Evolutionary conservation across 306 rosid species (phyloP), one percentile per base, ranked within the genome.

Genomic region (Cicer chorassanicum): DNA sequence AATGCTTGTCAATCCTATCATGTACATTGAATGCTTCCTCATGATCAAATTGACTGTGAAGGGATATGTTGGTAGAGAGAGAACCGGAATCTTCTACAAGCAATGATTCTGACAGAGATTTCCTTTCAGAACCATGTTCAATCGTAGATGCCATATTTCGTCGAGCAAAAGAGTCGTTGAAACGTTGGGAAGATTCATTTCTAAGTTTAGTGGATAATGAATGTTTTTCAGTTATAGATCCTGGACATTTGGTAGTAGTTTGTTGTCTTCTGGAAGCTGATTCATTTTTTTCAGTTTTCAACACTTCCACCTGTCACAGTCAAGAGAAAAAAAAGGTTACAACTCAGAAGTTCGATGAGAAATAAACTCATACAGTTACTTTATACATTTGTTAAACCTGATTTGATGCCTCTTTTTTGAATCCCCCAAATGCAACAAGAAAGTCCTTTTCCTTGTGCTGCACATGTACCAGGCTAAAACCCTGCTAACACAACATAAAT

Each of bases 381-480:
- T 41, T 1, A 11, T 18, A 62, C 45, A 40, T 19, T 69, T 53
- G 53, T n/a, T 79, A 68, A 41, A 94, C 98, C 99, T 92, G 96
- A 86, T 94, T 88, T 76, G 97, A 87, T 81, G 93, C 86, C 78
- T 92, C 99, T 81, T 92, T 94, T 83, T 86, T 94, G 74, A 83
- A 88, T 86, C 99, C 97, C 74, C 99, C 97, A 86, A 92, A 94
- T 59, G 97, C 96, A 77, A 94, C 92, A 80, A 94, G 99, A 82
- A 90, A 92, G 84, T 90, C 92, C 55, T 89, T 92, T 69, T 94
- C 95, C 80, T 90, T 92, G 80, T 90, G 97, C 63, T 88, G 96
- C 78, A 87, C 89, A 5, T 64, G 86, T 56, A 84, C 96, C 68
- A 94, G 81, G 83, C 97, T 94, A 84, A 94, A 94, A 78, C 99